Evolutionary conservation across 768 basidiomycete genomes (phyloP), one percentile per base, ranked within the genome.

Genomic region (Pleurotus tuber-regium): DNA sequence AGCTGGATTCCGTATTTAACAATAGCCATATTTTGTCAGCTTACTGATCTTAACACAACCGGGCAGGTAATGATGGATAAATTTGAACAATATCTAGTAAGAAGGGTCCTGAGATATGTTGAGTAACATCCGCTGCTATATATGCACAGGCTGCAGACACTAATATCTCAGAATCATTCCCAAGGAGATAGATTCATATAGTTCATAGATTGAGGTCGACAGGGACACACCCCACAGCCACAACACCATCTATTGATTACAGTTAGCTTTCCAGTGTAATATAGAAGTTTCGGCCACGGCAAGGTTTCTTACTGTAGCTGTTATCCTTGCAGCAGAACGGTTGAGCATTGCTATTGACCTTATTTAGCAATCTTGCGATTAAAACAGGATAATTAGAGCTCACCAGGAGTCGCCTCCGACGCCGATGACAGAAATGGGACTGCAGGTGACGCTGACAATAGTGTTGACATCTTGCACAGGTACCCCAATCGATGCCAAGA

Each of bases 251-350:
- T 63, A 28, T 29, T n/a, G n/a, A 29, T 28, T 23, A 23, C 7
- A 7, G 16, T 29, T 51, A 28, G 10, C 12, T 8, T 16, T 10
- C 11, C n/a, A 12, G 8, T 31, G 23, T 38, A 35, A 35, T 10
- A 16, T 16, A 33, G 31, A n/a, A n/a, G n/a, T n/a, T n/a, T 33
- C n/a, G 11, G 4, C 11, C 54, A 59, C 40, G 43, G 63, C 62
- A 30, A 60, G 10, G 19, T 38, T 12, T 38, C 14, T 16, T 38
- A 38, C 35, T 2, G 35, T n/a, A 65, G 35, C 55, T 26, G 42
- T 61, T 58, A 53, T 66, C 56, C n/a, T 53, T 21, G 59, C 64
- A 66, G 55, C 64, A 63, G 49, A 66, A 59, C n/a, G 63, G 59
- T 41, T 59, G 53, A 11, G 47, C 50, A 29, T 51, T 52, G 58